Evolutionary conservation across 768 basidiomycete species (phyloP).

Genomic region (Suillus bovinus): DNA sequence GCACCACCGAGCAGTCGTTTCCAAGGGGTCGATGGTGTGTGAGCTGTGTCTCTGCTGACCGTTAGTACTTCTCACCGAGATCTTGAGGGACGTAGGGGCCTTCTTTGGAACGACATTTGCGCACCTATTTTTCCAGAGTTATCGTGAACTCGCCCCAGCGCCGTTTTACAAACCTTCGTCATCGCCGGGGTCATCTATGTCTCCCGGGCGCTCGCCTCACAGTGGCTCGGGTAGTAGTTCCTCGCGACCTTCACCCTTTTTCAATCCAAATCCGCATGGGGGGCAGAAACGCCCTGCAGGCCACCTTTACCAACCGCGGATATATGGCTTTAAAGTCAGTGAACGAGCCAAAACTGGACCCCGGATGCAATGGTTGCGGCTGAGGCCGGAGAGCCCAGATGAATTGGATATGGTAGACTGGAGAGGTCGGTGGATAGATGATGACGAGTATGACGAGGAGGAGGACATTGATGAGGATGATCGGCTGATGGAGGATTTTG

Average conservation of each 20-base stretch:
- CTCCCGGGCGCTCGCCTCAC: constrained; percentile 56
- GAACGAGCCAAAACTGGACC: constrained; percentile 95
- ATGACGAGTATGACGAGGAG: constrained; percentile 72
- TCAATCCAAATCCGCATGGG: constrained; percentile 87
- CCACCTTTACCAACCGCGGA: constrained; percentile 85
- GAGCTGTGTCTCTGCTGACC: constrained; percentile 9
- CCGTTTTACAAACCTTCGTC: constrained; percentile 85
- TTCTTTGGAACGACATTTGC: constrained; percentile 99
- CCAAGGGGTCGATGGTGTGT: constrained; percentile 91
- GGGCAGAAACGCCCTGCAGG: constrained; percentile 88
- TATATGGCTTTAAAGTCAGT: constrained; percentile 97
- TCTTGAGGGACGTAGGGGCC: constrained; percentile 61
- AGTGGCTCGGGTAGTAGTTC: constrained; percentile 50
- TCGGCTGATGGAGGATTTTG: constrained; percentile 85
- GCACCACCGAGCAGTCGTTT: constrained; percentile 94
- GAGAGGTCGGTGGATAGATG: constrained; percentile 85
- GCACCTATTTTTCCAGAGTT: constrained; percentile 97
- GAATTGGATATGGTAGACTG: constrained; percentile 90
- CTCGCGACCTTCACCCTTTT: constrained; percentile 58
- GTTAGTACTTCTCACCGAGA: constrained; percentile 13
- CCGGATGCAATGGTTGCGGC: constrained; percentile 93
- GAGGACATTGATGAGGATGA: constrained; percentile 56
- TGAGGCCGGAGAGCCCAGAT: constrained; percentile 77
- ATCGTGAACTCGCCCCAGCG: constrained; percentile 91
- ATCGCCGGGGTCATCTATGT: constrained; percentile 50